Percentiles rank a stretch among this genome's conserved stretches.
Evolutionary conservation across 176 grass and related monocot species (phyloP).

Genomic region (Bonia amplexicaulis): DNA sequence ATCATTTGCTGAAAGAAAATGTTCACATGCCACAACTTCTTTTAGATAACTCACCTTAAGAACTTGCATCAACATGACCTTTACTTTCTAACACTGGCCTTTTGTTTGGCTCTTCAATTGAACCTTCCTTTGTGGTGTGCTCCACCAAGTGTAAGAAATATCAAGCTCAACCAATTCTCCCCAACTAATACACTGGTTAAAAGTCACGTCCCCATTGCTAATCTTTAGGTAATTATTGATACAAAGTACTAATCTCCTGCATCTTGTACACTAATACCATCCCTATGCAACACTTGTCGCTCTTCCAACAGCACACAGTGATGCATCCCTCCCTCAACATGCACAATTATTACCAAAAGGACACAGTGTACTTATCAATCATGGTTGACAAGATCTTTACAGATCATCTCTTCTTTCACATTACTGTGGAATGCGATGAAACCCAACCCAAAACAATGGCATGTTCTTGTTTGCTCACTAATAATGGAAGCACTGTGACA

Average conservation of each 20-base stretch:
- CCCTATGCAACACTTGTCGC: conserved; percentile 15
- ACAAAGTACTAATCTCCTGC: conserved; percentile 24
- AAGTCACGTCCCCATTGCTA: conserved; percentile 19
- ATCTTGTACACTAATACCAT: conserved; percentile 22
- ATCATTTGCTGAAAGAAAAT: not conserved
- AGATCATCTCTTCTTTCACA: conserved; percentile 9
- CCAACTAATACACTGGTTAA: not conserved
- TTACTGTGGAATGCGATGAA: conserved; percentile 11
- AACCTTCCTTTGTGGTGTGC: conserved; percentile 7
- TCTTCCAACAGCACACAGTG: conserved; percentile 23
- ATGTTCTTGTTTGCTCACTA: not conserved
- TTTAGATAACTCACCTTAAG: not conserved
- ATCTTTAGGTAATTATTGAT: conserved; percentile 40
- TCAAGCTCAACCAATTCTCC: not conserved
- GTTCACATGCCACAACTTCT: not conserved
- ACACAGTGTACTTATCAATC: conserved; percentile 31
- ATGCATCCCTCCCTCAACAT: conserved; percentile 22
- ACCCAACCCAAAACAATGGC: not conserved
- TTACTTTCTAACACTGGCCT: not conserved
- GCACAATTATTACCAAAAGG: conserved; percentile 41
- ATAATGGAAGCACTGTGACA: conserved; percentile 18
- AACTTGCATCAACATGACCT: not conserved
- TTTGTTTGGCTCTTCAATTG: not conserved
- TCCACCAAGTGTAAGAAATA: conserved; percentile 16
- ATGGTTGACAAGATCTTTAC: conserved; percentile 27